Evolutionary conservation across 805 yeast species (phyloP), one percentile per base, ranked within the genome.

Genomic region (Ogataea salicorniae): DNA sequence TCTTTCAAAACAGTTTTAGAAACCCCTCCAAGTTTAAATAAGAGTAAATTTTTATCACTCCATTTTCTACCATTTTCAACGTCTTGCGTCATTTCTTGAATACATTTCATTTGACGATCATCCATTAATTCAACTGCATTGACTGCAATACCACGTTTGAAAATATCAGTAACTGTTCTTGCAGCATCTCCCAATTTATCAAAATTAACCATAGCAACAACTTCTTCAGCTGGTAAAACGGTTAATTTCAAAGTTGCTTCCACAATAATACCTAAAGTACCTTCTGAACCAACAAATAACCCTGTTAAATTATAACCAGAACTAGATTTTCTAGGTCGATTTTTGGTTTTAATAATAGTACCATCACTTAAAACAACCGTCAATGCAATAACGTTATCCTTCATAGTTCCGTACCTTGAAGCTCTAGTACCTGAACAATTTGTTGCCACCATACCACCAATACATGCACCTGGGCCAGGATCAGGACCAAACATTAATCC

Each of bases 291-390:
- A 41, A 81, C 72, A 58, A 85, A 83, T 49, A 85, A 62, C 8
- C 84, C 83, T 46, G 84, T 86, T 61, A 86, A 69, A 57, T 84
- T 85, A 60, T 86, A 86, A 13, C 95, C 95, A 8, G 92, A 91
- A 52, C 87, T 75, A 2, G 90, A 77, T 56, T 87, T 86, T 57
- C 87, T 74, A 4, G 94, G 91, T 61, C 94, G 73, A 55, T 76
- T 79, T 50, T 79, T 79, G 1, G 95, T 87, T 67, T 83, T 87
- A 42, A 86, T 71, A 34, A 87, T 69, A 1, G 90, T 81, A 2
- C 95, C 95, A 64, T 86, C 95, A 14, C 94, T 87, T 40, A 86
- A 65, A 6, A 87, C 94, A 20, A 86, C 87, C 1, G 88, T 87
- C 48, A 85, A 61, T 47, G 77, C 77, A 23, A 85, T 62, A 1